Conservation (phyloP, 108 stramenopile species). For the Bacterosira constricta region DNA sequence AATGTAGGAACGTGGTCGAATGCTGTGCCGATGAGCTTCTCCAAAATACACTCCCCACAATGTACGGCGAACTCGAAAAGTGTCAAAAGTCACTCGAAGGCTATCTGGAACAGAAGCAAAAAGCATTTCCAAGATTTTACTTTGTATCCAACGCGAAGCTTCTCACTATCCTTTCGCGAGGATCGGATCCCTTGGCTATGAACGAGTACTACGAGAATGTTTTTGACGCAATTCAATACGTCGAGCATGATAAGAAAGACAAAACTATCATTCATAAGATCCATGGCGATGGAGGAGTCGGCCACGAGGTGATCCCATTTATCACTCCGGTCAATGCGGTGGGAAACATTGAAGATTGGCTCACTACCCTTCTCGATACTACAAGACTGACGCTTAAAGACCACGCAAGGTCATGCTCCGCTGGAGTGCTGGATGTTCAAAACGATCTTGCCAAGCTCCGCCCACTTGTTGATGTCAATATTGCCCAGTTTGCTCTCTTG, state of each 20-base stretch:
- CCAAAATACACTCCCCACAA: slow-evolving; percentile 71
- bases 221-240: slow-evolving; percentile 86
- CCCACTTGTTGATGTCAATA: slow-evolving; percentile 76
- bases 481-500: slow-evolving; percentile 91
- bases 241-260: slow-evolving; percentile 90
- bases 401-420: slow-evolving; percentile 65
- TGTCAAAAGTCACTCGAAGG: slow-evolving; percentile 92
- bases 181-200: slow-evolving; percentile 91
- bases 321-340: slow-evolving; percentile 72
- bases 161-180: slow-evolving; percentile 88
- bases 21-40: slow-evolving; percentile 80
- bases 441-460: slow-evolving; percentile 72
- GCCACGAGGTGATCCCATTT: slow-evolving; percentile 80
- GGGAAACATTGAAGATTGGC: slow-evolving; percentile 95
- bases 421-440: slow-evolving; percentile 59
- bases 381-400: slow-evolving; percentile 88
- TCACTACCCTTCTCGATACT: slow-evolving; percentile 73
- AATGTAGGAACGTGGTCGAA: slow-evolving; percentile 78
- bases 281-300: slow-evolving; percentile 72
- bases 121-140: slow-evolving; percentile 93
- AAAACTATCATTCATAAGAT: slow-evolving; percentile 82
- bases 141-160: slow-evolving; percentile 91
- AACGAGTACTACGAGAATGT: slow-evolving; percentile 94
- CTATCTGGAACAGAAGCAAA: slow-evolving; percentile 92
- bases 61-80: slow-evolving; percentile 91